phyloP scores from a whole-genome alignment of 495 filamentous ascomycete species.

The Penicillium pancosmium region DNA sequence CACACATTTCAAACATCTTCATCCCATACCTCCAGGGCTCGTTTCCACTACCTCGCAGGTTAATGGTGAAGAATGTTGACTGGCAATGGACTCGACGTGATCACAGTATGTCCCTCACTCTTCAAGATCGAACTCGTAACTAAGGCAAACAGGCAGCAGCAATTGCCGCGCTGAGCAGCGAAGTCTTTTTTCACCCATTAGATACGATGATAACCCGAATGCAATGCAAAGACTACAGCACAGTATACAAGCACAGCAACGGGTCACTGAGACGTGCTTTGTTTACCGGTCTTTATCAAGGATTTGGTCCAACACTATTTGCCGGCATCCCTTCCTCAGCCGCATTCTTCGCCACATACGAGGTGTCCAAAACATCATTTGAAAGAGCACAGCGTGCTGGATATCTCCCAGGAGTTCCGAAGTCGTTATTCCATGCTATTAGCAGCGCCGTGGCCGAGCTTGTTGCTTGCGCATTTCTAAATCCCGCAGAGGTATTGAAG shows the following conservation, averaged over 20 bases:
- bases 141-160: conserved; percentile 11
- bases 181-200: conserved; percentile 15
- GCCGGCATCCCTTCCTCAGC: conserved; percentile 10
- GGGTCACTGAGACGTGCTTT: conserved; percentile 9
- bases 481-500: conserved; percentile 17
- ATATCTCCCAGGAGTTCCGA: conserved; percentile 10
- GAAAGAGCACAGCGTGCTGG: conserved; percentile 11
- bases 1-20: too few relatives aligned
- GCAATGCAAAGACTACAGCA: conserved; percentile 12
- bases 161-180: conserved; percentile 15
- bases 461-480: conserved; percentile 9
- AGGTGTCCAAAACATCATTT: conserved; percentile 11
- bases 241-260: conserved; percentile 11
- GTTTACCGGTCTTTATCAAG: conserved; percentile 15
- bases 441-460: conserved; percentile 14
- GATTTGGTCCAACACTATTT: conserved; percentile 14
- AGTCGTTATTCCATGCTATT: conserved; percentile 3
- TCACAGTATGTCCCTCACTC: conserved; percentile 3
- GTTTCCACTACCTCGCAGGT: not conserved
- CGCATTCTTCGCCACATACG: conserved; percentile 16
- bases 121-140: not conserved
- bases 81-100: conserved; percentile 3
- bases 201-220: conserved; percentile 18
- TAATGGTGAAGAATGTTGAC: not conserved
- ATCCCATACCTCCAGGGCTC: not conserved